phyloP scores from a whole-genome alignment of 2,329 filamentous ascomycete genomes.

The Aspergillus versicolor region DNA sequence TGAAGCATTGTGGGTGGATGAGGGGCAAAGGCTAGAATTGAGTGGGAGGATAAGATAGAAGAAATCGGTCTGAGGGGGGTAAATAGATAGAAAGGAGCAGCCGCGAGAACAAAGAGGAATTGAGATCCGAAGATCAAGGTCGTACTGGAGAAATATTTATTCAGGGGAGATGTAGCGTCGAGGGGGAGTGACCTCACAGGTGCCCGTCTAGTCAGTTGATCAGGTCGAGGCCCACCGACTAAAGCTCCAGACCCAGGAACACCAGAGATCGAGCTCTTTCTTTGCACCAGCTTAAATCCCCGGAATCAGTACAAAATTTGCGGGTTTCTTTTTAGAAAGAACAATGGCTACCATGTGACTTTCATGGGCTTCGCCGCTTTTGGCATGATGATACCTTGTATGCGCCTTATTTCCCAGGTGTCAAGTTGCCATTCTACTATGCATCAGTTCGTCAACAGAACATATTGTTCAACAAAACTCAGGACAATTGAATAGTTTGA shows the following conservation, averaged over 20 bases:
- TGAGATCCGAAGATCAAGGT: neutral
- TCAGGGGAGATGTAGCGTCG: slow-evolving; percentile 3
- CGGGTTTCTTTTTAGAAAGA: neutral
- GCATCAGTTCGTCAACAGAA: neutral
- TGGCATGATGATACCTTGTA: neutral
- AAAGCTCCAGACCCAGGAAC: slow-evolving; percentile 13
- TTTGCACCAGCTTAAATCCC: neutral
- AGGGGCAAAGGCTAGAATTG: slow-evolving; percentile 12
- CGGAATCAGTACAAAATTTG: neutral
- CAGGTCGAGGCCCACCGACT: neutral
- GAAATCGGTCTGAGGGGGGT: neutral
- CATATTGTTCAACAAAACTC: neutral
- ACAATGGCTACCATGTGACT: neutral
- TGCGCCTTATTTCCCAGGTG: neutral
- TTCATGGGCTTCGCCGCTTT: neutral
- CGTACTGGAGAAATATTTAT: slow-evolving; percentile 1
- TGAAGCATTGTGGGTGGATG: slow-evolving; percentile 42
- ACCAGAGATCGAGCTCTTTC: neutral
- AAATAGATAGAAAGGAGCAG: neutral
- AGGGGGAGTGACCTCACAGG: neutral
- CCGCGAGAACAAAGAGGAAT: neutral
- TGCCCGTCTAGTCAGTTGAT: slow-evolving; percentile 10
- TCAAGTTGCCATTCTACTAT: neutral
- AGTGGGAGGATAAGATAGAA: slow-evolving; percentile 1
- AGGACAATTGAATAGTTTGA: neutral